A percentile compares a stretch with the other conserved stretches of the same genome.
Conservation (phyloP, 2,329 filamentous ascomycete genomes). For the Talaromyces pinophilus region DNA sequence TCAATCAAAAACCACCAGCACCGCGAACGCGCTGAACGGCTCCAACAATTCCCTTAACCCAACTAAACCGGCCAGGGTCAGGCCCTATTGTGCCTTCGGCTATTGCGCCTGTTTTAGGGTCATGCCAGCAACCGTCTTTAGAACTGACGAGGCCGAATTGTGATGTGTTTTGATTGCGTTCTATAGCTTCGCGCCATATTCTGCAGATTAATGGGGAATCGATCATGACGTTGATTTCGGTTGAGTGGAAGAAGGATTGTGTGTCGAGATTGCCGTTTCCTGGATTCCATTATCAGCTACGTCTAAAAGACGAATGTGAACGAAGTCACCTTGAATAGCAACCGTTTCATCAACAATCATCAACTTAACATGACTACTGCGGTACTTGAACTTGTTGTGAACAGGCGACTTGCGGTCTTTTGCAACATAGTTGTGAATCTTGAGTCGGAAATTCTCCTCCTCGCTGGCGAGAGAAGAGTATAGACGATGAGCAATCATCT, state of each 20-base stretch:
- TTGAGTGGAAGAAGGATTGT: constrained; percentile 75
- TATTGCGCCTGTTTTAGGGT: constrained; percentile 50
- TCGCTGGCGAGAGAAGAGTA: constrained; percentile 58
- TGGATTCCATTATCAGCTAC: constrained; percentile 17
- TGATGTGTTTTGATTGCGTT: constrained; percentile 67
- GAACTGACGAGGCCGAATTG: constrained; percentile 56
- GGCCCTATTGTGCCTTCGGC: constrained; percentile 55
- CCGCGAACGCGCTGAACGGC: constrained; percentile 61
- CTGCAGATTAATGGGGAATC: constrained; percentile 64
- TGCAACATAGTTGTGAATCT: constrained; percentile 70
- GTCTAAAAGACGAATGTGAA: neutral
- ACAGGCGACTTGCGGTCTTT: constrained; percentile 72
- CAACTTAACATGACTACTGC: constrained; percentile 75
- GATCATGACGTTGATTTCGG: constrained; percentile 76
- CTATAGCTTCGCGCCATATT: constrained; percentile 63
- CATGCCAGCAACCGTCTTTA: constrained; percentile 65
- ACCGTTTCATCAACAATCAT: constrained; percentile 70
- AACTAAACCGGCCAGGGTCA: constrained; percentile 58
- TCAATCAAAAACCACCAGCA: constrained; percentile 54
- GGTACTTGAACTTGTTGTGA: constrained; percentile 63
- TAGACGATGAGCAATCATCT: constrained; percentile 65
- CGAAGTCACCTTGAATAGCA: constrained; percentile 59
- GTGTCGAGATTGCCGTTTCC: constrained; percentile 78
- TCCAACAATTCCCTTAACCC: constrained; percentile 60
- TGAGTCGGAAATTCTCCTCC: constrained; percentile 53